Percentiles rank a stretch among this genome's conserved stretches.
phyloP scores from a whole-genome alignment of 345 rosid genomes.

The Linum trigynum region DNA sequence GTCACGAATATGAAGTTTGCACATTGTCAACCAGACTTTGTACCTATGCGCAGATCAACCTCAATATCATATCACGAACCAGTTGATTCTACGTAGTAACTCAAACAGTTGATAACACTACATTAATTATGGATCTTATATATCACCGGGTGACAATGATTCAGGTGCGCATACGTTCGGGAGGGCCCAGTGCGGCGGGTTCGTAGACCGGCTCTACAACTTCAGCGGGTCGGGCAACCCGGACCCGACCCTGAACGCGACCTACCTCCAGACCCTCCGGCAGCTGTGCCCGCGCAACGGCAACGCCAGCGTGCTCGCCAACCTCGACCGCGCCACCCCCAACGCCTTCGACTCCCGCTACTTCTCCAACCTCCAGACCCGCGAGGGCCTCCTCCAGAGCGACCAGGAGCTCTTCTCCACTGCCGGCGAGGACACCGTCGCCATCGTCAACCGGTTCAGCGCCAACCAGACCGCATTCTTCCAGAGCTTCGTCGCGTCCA shows the following conservation, averaged over 20 bases:
- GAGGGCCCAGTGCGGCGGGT: slow-evolving; percentile 30
- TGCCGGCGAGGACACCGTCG: slow-evolving; percentile 29
- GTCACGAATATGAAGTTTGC: no score
- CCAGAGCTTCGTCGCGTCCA: slow-evolving; percentile 39
- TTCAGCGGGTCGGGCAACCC: slow-evolving; percentile 34
- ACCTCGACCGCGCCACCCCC: slow-evolving; percentile 47
- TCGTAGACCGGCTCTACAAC: slow-evolving; percentile 36
- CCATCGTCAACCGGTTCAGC: slow-evolving; percentile 32
- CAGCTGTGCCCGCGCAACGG: slow-evolving; percentile 50
- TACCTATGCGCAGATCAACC: no score
- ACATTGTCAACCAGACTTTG: no score
- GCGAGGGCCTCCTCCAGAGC: slow-evolving; percentile 43
- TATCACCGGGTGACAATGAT: no score
- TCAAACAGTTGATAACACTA: no score
- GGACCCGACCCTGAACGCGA: slow-evolving; percentile 42
- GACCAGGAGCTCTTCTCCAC: slow-evolving; percentile 55
- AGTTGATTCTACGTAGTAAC: no score
- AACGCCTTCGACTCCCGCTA: slow-evolving; percentile 41
- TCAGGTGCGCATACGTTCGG: slow-evolving; percentile 71
- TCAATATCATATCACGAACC: no score
- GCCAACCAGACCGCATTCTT: slow-evolving; percentile 44
- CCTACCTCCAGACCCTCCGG: slow-evolving; percentile 28
- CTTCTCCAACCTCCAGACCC: slow-evolving; percentile 35
- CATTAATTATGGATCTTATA: not conserved
- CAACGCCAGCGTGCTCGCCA: slow-evolving; percentile 14